Conservation (phyloP, 1,284 basidiomycete species). For the Ustilago esculenta region DNA sequence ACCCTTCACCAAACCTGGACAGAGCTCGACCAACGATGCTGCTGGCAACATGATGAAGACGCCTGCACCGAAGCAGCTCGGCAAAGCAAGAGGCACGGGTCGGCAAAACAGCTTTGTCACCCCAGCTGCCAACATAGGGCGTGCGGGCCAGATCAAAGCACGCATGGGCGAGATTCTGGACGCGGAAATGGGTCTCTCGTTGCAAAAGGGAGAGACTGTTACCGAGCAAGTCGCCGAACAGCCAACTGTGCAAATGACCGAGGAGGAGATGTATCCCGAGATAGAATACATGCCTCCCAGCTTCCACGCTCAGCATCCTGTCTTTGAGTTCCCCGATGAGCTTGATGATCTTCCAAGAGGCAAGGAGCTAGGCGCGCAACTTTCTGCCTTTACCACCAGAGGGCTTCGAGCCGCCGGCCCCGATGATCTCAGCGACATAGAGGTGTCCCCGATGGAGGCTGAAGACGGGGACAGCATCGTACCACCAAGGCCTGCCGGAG, state of each 20-base stretch:
- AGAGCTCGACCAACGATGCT: conserved; percentile 13
- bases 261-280: conserved; percentile 60
- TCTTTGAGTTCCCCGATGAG: conserved; percentile 50
- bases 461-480: conserved; percentile 1
- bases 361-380: conserved; percentile 33
- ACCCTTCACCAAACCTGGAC: conserved; percentile 30
- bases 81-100: conserved; percentile 23
- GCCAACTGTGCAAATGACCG: conserved; percentile 35
- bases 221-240: conserved; percentile 18
- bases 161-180: conserved; percentile 57
- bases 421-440: conserved; percentile 27
- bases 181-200: conserved; percentile 41
- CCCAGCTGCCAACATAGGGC: conserved; percentile 57
- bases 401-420: conserved; percentile 15
- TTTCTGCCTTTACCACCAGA: conserved; percentile 22
- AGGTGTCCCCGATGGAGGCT: conserved; percentile 16
- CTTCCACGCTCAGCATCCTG: conserved; percentile 26
- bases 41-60: conserved; percentile 23
- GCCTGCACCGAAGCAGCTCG: conserved; percentile 26
- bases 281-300: conserved; percentile 58
- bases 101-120: conserved; percentile 53
- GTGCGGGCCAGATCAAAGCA: conserved; percentile 58
- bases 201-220: conserved; percentile 27
- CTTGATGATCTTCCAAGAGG: conserved; percentile 54
- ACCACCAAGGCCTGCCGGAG: neutral